These are phyloP conservation scores for Cymbidium sinense DNA, from an alignment of 106 monocot species.

Conservation along the genomic window DNA sequence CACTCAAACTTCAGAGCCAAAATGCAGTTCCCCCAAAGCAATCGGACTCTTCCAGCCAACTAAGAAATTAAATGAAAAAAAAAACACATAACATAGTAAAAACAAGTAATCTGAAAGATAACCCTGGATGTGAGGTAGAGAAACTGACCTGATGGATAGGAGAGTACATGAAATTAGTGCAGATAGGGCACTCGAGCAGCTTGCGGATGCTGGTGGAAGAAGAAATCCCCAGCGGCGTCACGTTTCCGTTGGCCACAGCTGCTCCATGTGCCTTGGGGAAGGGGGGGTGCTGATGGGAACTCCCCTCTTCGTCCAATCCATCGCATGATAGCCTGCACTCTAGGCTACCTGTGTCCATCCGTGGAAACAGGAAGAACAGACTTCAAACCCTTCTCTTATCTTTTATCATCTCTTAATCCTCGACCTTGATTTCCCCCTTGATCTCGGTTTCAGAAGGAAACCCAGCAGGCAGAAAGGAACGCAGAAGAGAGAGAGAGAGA, in stretches of 20 bases:
- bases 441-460: no score
- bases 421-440: background rate
- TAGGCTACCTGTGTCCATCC: constrained; percentile 33
- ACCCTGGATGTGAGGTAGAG: background rate
- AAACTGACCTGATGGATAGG: constrained; percentile 54
- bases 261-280: constrained; percentile 25
- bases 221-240: constrained; percentile 16
- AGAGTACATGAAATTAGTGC: constrained; percentile 68
- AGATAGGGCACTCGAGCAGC: constrained; percentile 61
- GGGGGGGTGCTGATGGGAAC: constrained; percentile 7
- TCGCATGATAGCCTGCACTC: constrained; percentile 36
- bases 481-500: no score
- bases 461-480: no score
- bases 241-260: constrained; percentile 8
- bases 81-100: no score
- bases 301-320: constrained; percentile 31
- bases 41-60: no score
- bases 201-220: constrained; percentile 43
- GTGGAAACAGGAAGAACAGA: background rate
- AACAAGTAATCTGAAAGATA: no score
- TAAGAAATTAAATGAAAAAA: no score
- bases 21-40: no score
- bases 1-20: no score
- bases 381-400: no score
- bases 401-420: background rate